Evolutionary conservation across 495 filamentous ascomycete genomes (phyloP), one percentile per base, ranked within the genome.

Genomic region (Tuber borchii): DNA sequence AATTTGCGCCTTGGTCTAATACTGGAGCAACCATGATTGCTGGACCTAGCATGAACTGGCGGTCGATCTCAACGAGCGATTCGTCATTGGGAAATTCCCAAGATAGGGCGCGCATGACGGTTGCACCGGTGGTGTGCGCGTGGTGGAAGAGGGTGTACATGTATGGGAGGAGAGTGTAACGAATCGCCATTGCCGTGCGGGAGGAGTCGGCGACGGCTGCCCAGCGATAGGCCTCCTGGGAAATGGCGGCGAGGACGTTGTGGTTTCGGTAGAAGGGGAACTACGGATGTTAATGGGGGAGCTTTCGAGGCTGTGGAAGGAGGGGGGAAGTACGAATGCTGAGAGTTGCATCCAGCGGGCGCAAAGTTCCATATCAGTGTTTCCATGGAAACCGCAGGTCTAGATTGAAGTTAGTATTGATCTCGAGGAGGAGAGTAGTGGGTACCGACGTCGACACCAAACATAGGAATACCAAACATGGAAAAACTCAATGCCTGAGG

Each of bases 81-180:
- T 91, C 90, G 73, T 97, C 93, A 65, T 90, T 86, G 0, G 92
- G 91, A 79, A 94, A 95, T 79, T 95, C 93, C 93, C 93, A 95
- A 1, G 90, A 86, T 7, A 95, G 85, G 2, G 93, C 93, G 5
- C 93, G 89, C 90, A 96, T 92, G 34, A 94, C 91, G 0, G 93
- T 93, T 31, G 85, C 87, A 9, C 93, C 93, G 7, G 86, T 88
- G 31, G 84, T 87, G 82, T 92, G 90, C 0, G 93, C 92, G 6
- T 87, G 83, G 74, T 91, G 87, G 86, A 95, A 90, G 0, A 92
- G 86, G 0, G 93, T 97, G 84, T 97, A 97, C 71, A 94, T 87
- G 82, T 95, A 95, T 0, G 92, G 91, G 0, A 97, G 85, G 9
- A 97, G 83, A 7, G 86, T 80, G 81, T 93, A 97, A 39, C 93